Base-by-base conservation (phyloP, 345 rosid species). In the Theobroma cacao region DNA sequence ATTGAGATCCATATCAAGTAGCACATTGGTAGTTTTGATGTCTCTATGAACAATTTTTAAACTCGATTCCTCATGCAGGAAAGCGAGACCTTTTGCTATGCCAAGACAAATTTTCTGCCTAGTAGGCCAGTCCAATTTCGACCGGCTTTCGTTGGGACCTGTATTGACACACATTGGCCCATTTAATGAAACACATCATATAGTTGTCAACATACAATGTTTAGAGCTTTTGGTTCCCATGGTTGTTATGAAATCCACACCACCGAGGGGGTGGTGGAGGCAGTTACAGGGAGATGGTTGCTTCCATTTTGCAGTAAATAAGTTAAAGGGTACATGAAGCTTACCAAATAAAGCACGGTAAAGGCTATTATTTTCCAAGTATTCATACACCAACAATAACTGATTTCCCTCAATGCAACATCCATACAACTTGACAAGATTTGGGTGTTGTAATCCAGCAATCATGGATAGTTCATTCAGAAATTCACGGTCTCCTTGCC, bases 311-410 rank as follows among this genome's bases (percentile, higher is more conserved):
- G 31, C 3, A 58, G 22, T 58, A 33, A 38, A 65, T 11, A 36
- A 38, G 43, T 17, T 50, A 30, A 40, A 10, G 8, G 17, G 20
- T 14, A 30, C n/a, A 55, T 5, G 17, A 68, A 40, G 63, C 63
- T 84, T 79, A 90, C 94, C 97, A 47, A 92, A 89, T 30, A 90
- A 86, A 31, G 91, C 90, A 1, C 83, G 86, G 26, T 91, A 86
- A 62, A 92, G 97, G 79, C 91, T 82, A 78, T 92, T 90, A 62
- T 90, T 92, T 71, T 88, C 94, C 88, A 92, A 47, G 87, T 90
- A 90, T 81, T 92, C 94, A 28, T 92, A 92, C 10, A 92, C 89
- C 60, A 92, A 78, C 76, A 90, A 76, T 38, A 89, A 78, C 75
- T 92, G 89, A 67, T 84, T 88, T 78, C 88, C 88, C 81, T 90